Conservation (phyloP, 805 yeast genomes). For the Cyberlindnera mississippiensis region DNA sequence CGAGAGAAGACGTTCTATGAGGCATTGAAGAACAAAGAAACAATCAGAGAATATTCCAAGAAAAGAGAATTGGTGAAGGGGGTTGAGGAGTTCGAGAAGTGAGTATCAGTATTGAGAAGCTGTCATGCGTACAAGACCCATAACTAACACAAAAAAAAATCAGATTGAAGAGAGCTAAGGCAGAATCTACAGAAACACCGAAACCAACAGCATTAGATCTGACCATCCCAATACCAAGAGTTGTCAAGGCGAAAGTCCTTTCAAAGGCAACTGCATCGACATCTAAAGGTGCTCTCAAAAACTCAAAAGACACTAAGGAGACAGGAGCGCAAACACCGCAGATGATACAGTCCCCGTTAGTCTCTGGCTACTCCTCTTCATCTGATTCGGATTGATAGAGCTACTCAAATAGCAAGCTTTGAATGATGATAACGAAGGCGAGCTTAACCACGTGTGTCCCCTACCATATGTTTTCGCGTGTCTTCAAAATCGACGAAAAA, state of each 20-base stretch:
- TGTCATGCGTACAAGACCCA: background rate
- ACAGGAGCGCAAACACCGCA: too few relatives aligned
- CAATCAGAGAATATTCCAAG: conserved; percentile 9
- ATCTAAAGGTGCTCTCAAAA: background rate
- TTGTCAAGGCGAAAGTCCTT: background rate
- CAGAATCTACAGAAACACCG: background rate
- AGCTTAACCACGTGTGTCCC: too few relatives aligned
- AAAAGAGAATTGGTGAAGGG: conserved; percentile 22
- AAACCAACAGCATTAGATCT: background rate
- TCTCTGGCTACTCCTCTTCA: conserved; percentile 12
- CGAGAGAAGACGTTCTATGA: conserved; percentile 22
- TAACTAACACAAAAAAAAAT: background rate
- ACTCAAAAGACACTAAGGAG: background rate
- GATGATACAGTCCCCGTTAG: background rate
- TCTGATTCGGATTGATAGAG: conserved; percentile 15
- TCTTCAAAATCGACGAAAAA: too few relatives aligned
- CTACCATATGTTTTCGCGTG: too few relatives aligned
- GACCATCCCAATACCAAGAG: background rate
- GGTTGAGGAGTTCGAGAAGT: conserved; percentile 20
- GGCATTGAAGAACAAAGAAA: conserved; percentile 10
- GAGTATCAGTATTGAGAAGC: conserved; percentile 6
- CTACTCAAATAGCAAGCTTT: too few relatives aligned
- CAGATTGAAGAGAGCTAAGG: background rate
- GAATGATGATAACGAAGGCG: too few relatives aligned
- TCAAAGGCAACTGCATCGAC: background rate